Conservation (phyloP, 192 early-diverging fungal genomes). For the Entomortierella lignicola region DNA sequence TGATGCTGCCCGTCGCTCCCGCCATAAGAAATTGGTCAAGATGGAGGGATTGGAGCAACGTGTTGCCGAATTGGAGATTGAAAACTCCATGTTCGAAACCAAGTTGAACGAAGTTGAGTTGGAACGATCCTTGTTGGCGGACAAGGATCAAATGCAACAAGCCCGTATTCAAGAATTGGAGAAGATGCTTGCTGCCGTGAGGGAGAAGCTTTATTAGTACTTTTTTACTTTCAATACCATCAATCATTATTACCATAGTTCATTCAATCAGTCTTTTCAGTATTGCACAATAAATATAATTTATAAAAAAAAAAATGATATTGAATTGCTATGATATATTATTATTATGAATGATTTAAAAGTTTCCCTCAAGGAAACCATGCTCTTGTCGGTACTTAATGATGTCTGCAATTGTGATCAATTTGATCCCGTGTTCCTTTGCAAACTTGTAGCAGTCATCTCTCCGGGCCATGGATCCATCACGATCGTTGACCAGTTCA, state of each 20-base stretch:
- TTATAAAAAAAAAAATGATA: background rate
- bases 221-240: conserved; percentile 8
- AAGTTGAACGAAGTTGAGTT: conserved; percentile 56
- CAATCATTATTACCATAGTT: conserved; percentile 2
- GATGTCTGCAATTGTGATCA: conserved; percentile 92
- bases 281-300: background rate
- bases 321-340: background rate
- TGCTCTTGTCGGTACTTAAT: conserved; percentile 77
- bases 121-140: conserved; percentile 54
- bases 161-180: conserved; percentile 52
- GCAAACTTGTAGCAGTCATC: conserved; percentile 92
- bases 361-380: conserved; percentile 34
- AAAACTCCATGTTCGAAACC: conserved; percentile 69
- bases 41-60: conserved; percentile 87
- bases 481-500: conserved; percentile 91
- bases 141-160: conserved; percentile 57
- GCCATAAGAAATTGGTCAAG: conserved; percentile 86
- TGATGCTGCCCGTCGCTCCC: conserved; percentile 93
- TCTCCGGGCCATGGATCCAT: conserved; percentile 93
- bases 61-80: conserved; percentile 81
- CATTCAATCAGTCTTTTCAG: background rate
- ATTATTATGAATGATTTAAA: conserved; percentile 15
- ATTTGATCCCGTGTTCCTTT: conserved; percentile 81
- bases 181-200: conserved; percentile 34
- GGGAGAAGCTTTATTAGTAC: conserved; percentile 40